Percentiles rank a stretch among this genome's conserved stretches.
Evolutionary conservation across 768 basidiomycete species (phyloP).

Genomic region (Russula emetica): DNA sequence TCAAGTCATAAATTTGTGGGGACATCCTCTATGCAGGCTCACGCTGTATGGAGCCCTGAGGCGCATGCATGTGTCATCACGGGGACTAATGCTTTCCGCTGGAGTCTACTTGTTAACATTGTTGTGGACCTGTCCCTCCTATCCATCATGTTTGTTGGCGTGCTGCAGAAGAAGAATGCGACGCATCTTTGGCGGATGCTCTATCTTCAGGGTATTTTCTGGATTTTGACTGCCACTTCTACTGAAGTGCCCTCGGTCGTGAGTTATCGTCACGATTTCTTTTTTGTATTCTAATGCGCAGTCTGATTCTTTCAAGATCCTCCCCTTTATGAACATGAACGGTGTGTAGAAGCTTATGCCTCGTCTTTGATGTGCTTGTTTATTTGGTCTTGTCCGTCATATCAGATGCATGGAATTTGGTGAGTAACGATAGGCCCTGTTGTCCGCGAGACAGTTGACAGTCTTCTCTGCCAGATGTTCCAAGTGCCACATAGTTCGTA

Average conservation of each 20-base stretch:
- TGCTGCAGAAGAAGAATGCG: conserved; percentile 21
- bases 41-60: conserved; percentile 4
- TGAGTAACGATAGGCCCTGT: background rate
- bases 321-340: conserved; percentile 23
- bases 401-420: conserved; percentile 26
- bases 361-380: background rate
- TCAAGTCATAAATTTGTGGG: background rate
- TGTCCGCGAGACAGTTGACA: background rate
- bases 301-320: conserved; percentile 6
- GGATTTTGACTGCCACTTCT: conserved; percentile 14
- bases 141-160: conserved; percentile 24
- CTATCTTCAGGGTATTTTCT: conserved; percentile 24
- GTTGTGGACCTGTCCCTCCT: conserved; percentile 23
- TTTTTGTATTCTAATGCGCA: background rate
- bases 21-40: conserved; percentile 1
- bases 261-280: background rate
- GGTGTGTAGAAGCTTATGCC: conserved; percentile 11
- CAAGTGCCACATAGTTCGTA: conserved; percentile 27
- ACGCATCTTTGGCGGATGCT: conserved; percentile 27
- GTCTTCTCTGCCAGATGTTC: conserved; percentile 20
- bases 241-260: conserved; percentile 26
- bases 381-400: background rate
- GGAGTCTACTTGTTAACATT: conserved; percentile 23
- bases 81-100: conserved; percentile 20
- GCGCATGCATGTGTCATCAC: conserved; percentile 4